Evolutionary conservation across 1,139 yeast species (phyloP), one percentile per base, ranked within the genome.

Genomic region (Taphrina flavorubra): DNA sequence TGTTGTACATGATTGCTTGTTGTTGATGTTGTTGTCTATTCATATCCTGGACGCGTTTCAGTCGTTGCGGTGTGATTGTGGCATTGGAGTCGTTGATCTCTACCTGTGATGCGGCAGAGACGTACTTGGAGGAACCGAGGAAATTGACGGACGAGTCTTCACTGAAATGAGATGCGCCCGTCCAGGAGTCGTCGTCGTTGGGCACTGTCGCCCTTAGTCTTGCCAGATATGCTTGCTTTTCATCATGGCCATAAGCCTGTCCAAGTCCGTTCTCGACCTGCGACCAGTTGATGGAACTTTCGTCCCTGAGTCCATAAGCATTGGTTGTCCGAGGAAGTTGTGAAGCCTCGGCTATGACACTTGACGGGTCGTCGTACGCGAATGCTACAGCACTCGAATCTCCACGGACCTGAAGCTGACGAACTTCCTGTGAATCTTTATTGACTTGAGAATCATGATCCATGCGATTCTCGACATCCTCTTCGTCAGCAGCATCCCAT

Each of bases 381-480:
- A 58, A 58, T n/a, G 62, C 62, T 6, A n/a, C 51, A n/a, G 39
- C 62, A 16, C 51, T 44, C 34, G 62, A 58, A n/a, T 42, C 44
- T 5, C 46, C 62, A 6, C n/a, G 39, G 60, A 56, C 60, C 16
- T 18, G 34, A 11, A 56, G 60, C 18, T 40, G 60, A 8, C 60
- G 36, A 11, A 56, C 60, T 40, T 56, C 60, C 16, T 13, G 42
- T 6, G 58, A 34, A 7, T 25, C 58, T 25, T 49, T 49, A 18
- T 42, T 53, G 25, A 53, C 31, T 46, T 63, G 67, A 36, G 67
- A 63, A 34, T 63, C 67, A 44, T 63, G 67, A 16, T 63, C 67
- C 67, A 63, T 63, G 25, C 31, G 40, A 13, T 42, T 14, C 40
- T 58, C 62, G 58, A 34, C 58, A 53, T 53, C 39, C n/a, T 49